Evolutionary conservation across 192 early-diverging fungal species (phyloP), one percentile per base, ranked within the genome.

Genomic region (Lobosporangium transversale): DNA sequence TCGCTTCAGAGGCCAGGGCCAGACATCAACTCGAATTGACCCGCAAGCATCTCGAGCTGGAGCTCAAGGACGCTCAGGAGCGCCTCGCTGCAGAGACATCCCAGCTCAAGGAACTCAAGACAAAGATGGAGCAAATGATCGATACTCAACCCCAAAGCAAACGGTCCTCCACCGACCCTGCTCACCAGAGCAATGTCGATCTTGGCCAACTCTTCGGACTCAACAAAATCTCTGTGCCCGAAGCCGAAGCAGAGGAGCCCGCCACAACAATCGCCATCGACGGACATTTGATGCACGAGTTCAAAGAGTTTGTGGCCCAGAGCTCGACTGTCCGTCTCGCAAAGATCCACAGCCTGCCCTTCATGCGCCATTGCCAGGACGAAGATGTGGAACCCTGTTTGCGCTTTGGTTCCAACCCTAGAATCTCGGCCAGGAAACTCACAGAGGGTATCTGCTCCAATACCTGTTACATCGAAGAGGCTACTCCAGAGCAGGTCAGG

Each of bases 371-470:
- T 61, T 90, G 91, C 44, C 84, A 95, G 44, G 89, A 90, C 33
- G 96, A 98, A 64, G 97, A 98, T 79, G 84, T 99, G 14, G 92
- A 92, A 62, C 92, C 96, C 5, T 98, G 96, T 74, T 84, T 99
- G 68, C 87, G 97, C 17, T 98, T 99, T 79, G 96, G 97, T 18
- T 87, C 92, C 23, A 91, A 93, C 43, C 94, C 97, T 37, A 88
- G 94, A 20, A 92, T 97, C 6, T 98, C 96, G 26, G 91, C 93
- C 8, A 89, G 90, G 45, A 97, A 94, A 79, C 82, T 99, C 23
- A 86, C 94, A 31, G 96, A 99, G 56, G 92, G 94, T 20, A 94
- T 99, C 69, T 83, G 89, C 14, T 80, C 88, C 24, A 95, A 98
- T 70, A 91, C 92, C 9, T 89, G 95, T 57, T 95, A 91, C 73